These are phyloP conservation scores for Naematelia encephala DNA, from an alignment of 768 basidiomycete species.

Conservation along the genomic window DNA sequence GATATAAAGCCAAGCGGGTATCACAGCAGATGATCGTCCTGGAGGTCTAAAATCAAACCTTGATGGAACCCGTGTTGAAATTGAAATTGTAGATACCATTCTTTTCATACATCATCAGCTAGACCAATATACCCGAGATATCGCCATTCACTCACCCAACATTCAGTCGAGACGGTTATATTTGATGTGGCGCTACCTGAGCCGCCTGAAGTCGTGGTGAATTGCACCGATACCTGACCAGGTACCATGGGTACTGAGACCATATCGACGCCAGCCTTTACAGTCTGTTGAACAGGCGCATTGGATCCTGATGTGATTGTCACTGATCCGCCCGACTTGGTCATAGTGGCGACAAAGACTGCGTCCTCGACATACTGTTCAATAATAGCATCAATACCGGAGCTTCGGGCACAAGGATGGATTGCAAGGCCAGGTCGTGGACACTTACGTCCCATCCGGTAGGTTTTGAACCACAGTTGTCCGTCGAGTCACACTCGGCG, in stretches of 20 bases:
- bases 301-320: slow-evolving; percentile 44
- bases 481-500: slow-evolving; percentile 45
- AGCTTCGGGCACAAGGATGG: no score
- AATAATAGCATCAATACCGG: no score
- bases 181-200: slow-evolving; percentile 12
- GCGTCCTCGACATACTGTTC: slow-evolving; percentile 33
- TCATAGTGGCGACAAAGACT: slow-evolving; percentile 48
- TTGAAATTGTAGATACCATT: slow-evolving; percentile 50
- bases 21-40: neutral
- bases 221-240: slow-evolving; percentile 41
- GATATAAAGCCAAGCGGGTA: neutral
- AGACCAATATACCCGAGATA: no score
- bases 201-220: slow-evolving; percentile 24
- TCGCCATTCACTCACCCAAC: slow-evolving; percentile 38
- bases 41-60: neutral
- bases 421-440: neutral
- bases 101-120: no score
- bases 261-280: slow-evolving; percentile 39
- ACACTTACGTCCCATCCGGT: slow-evolving; percentile 41
- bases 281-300: slow-evolving; percentile 22
- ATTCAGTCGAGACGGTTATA: slow-evolving; percentile 28
- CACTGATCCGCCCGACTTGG: slow-evolving; percentile 36
- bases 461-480: slow-evolving; percentile 44
- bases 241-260: slow-evolving; percentile 43
- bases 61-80: slow-evolving; percentile 38